Base-by-base conservation (phyloP, 73 alveolate species). In the Paramecium bursaria region DNA sequence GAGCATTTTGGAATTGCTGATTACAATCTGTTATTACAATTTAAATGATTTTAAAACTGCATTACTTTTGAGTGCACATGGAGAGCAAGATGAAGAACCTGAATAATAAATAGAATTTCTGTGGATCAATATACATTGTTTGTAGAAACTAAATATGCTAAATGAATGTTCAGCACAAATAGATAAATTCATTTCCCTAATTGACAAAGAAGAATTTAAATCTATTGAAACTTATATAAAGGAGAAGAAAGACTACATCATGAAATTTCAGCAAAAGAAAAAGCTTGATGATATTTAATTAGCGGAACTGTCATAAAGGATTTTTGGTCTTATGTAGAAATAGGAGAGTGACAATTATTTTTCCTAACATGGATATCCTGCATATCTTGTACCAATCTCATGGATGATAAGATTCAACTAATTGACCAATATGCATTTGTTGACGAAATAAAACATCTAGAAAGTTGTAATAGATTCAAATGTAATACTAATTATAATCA, bases 351-450 rank as follows among this genome's bases (percentile, higher is more conserved):
- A 67, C 19, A 15, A 11, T 39, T 67, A 67, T 42, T 67, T 67
- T 67, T 23, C 33, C 33, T 67, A 67, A 67, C 46, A 35, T 11
- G 82, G 82, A n/a, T 67, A 67, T 67, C 82, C 82, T n/a, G 55
- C 82, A 21, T 67, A 67, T 67, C 22, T 67, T 39, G 17, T 67
- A 11, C 22, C n/a, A 25, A 39, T 42, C 14, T 42, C 26, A 35
- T 67, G 82, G 82, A 67, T 67, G 2, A 25, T 29, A 6, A 44
- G 82, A 13, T 67, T 67, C 44, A 42, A 47, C 22, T 19, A 39
- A 42, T 67, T 39, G 11, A 7, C 14, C 11, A 11, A n/a, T n/a
- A n/a, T n/a, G 49, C 11, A 39, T 39, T 7, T 39, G 49, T 39
- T 11, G 14, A 7, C 5, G 11, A 39, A 39, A 39, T 39, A 5